phyloP scores from a whole-genome alignment of 164 flowering plant genomes.

The Santalum album region DNA sequence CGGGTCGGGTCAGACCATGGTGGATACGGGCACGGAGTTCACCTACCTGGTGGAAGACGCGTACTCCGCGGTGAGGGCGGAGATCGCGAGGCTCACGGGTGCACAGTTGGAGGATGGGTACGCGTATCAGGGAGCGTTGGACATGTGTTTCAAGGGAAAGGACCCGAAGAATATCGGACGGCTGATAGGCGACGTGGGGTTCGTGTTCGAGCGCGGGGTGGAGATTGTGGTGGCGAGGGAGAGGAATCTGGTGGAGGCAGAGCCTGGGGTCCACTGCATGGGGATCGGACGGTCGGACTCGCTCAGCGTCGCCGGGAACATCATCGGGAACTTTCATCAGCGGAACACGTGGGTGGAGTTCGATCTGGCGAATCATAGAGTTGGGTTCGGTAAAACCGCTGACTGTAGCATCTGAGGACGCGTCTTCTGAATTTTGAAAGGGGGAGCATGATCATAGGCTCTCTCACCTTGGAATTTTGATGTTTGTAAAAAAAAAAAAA shows the following conservation, averaged over 20 bases:
- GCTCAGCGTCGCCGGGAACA: constrained; percentile 51
- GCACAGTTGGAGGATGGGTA: constrained; percentile 34
- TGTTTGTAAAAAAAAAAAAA: no score
- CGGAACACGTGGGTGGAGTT: constrained; percentile 80
- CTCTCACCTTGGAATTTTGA: no score
- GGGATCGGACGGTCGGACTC: constrained; percentile 61
- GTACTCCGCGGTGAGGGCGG: constrained; percentile 40
- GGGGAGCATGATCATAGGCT: no score
- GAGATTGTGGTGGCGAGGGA: constrained; percentile 34
- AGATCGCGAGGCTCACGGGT: constrained; percentile 42
- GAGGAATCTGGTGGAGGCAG: constrained; percentile 36
- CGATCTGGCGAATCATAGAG: constrained; percentile 39
- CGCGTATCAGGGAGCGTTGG: constrained; percentile 40
- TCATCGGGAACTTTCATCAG: constrained; percentile 73
- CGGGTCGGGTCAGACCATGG: constrained; percentile 72
- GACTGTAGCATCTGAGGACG: constrained; percentile 45
- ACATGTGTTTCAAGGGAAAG: constrained; percentile 48
- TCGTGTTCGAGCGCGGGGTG: constrained; percentile 50
- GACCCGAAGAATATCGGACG: constrained; percentile 36
- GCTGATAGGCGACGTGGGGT: constrained; percentile 43
- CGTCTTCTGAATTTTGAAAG: not conserved
- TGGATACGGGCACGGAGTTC: constrained; percentile 73
- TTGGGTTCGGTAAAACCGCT: constrained; percentile 70
- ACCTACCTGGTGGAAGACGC: constrained; percentile 61
- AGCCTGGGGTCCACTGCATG: constrained; percentile 48